Conservation (phyloP, 2,329 filamentous ascomycete genomes). For the Thyridium curvatum region DNA sequence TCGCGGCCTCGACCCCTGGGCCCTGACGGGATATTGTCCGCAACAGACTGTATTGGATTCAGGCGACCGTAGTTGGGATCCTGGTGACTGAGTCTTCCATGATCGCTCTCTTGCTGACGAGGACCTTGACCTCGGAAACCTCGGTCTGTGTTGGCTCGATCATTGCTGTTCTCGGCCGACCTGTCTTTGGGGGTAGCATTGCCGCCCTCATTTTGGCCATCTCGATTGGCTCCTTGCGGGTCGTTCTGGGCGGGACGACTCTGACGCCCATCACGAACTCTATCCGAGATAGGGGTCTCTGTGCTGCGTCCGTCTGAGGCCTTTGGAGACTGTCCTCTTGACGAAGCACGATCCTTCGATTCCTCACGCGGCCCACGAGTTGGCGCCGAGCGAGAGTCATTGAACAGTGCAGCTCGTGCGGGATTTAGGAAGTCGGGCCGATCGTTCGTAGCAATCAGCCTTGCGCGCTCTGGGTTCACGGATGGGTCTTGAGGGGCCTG, state of each 20-base stretch:
- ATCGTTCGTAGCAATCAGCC: slow-evolving; percentile 35
- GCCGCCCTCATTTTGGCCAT: slow-evolving; percentile 18
- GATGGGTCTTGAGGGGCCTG: slow-evolving; percentile 32
- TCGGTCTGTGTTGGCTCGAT: no score
- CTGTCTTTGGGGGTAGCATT: slow-evolving; percentile 5
- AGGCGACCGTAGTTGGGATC: slow-evolving; percentile 59
- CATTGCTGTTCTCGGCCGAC: neutral
- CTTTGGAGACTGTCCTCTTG: slow-evolving; percentile 44
- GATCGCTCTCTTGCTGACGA: slow-evolving; percentile 39
- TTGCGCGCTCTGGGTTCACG: slow-evolving; percentile 50
- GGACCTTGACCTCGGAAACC: slow-evolving; percentile 16
- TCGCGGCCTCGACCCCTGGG: slow-evolving; percentile 30
- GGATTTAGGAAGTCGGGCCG: slow-evolving; percentile 38
- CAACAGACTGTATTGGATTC: slow-evolving; percentile 41
- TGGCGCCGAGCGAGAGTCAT: slow-evolving; percentile 27
- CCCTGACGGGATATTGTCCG: slow-evolving; percentile 45
- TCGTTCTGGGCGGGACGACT: slow-evolving; percentile 33
- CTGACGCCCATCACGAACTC: slow-evolving; percentile 39
- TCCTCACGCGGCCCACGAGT: slow-evolving; percentile 36
- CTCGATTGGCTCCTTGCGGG: slow-evolving; percentile 19
- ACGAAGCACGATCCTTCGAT: slow-evolving; percentile 31
- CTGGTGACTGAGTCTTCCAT: slow-evolving; percentile 43
- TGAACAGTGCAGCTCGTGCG: slow-evolving; percentile 38
- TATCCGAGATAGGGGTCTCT: slow-evolving; percentile 28
- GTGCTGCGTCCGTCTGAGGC: slow-evolving; percentile 26